Evolutionary conservation across 345 rosid genomes (phyloP).

Genomic region (Carallia pectinifolia): DNA sequence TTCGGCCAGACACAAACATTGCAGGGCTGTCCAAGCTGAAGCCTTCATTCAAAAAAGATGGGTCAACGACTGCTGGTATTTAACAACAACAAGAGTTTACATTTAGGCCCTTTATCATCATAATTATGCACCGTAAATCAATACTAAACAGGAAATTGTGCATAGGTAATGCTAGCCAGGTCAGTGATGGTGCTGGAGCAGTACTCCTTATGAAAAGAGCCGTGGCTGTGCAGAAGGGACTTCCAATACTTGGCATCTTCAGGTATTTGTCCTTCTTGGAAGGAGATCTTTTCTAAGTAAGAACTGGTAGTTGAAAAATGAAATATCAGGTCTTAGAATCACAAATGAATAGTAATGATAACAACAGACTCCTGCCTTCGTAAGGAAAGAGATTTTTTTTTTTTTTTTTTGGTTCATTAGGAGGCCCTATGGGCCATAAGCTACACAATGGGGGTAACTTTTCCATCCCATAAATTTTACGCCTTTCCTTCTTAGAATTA

Average conservation of each 20-base stretch:
- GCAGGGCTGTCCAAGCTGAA: conserved; percentile 70
- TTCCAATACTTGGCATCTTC: conserved; percentile 88
- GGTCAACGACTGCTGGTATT: conserved; percentile 91
- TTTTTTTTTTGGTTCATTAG: too few species aligned
- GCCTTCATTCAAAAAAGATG: conserved; percentile 79
- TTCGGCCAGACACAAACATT: conserved; percentile 64
- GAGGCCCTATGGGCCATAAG: too few species aligned
- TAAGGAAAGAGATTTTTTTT: too few species aligned
- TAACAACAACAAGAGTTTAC: not conserved
- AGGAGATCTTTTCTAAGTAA: too few species aligned
- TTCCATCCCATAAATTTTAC: too few species aligned
- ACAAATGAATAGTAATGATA: too few species aligned
- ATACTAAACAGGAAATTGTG: conserved; percentile 8
- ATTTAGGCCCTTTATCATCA: not conserved
- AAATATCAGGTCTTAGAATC: too few species aligned
- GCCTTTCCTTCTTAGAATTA: too few species aligned
- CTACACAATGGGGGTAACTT: too few species aligned
- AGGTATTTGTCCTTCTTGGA: conserved; percentile 42
- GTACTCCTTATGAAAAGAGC: conserved; percentile 93
- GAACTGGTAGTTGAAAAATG: too few species aligned
- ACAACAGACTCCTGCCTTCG: too few species aligned
- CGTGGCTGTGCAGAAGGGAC: conserved; percentile 74
- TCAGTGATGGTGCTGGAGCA: conserved; percentile 97
- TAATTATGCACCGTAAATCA: not conserved
- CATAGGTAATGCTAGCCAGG: conserved; percentile 91